Evolutionary conservation across 164 flowering plant genomes (phyloP).

Genomic region (Nelumbo lutea): DNA sequence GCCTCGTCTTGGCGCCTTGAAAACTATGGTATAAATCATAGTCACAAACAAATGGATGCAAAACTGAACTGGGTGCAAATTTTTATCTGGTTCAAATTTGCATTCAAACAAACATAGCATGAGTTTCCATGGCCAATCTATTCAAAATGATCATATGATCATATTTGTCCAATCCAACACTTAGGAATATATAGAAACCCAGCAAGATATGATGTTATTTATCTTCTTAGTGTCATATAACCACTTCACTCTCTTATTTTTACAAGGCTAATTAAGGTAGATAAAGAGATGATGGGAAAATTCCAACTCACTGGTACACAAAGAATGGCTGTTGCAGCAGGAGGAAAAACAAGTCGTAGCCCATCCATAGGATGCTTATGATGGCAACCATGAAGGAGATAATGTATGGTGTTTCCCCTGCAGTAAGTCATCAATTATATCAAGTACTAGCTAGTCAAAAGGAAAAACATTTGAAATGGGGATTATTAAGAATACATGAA

Average conservation of each 20-base stretch:
- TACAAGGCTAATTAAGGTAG: not conserved
- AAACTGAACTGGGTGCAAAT: too few species aligned
- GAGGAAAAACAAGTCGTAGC: constrained; percentile 88
- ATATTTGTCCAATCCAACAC: not conserved
- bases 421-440: constrained; percentile 4
- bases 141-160: not conserved
- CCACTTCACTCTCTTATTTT: not conserved
- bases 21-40: too few species aligned
- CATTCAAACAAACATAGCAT: too few species aligned
- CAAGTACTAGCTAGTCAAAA: not conserved
- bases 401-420: constrained; percentile 91
- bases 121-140: not conserved
- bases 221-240: not conserved
- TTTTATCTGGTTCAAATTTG: too few species aligned
- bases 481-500: not conserved
- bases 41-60: too few species aligned
- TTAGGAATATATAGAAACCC: not conserved
- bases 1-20: too few species aligned
- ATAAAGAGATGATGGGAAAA: not conserved
- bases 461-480: not conserved
- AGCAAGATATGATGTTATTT: not conserved
- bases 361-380: constrained; percentile 98
- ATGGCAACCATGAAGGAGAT: constrained; percentile 96
- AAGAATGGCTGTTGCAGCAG: constrained; percentile 78
- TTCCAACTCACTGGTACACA: constrained; percentile 50